These are phyloP conservation scores for Cetraspora pellucida DNA, from an alignment of 192 early-diverging fungal genomes.

Conservation along the genomic window DNA sequence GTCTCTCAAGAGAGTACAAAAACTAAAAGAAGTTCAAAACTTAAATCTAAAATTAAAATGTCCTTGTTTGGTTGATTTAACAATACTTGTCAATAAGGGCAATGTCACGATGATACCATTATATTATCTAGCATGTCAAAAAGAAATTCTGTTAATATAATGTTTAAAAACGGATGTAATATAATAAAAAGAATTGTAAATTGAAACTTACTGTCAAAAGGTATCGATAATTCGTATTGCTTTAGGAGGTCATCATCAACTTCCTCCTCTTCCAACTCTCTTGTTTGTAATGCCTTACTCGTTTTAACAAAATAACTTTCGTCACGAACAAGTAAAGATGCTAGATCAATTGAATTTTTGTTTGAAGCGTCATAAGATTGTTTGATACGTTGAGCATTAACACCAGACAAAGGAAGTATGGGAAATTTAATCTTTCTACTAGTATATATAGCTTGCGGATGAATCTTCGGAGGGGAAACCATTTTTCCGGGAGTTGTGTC, in stretches of 20 bases:
- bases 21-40: too few species aligned
- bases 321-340: not conserved
- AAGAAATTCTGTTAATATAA: too few species aligned
- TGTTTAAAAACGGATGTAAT: too few species aligned
- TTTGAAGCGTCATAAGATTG: not conserved
- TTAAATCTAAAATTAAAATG: too few species aligned
- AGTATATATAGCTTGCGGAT: conserved; percentile 26
- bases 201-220: too few species aligned
- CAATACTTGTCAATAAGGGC: too few species aligned
- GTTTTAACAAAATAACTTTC: conserved; percentile 2
- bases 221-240: not conserved
- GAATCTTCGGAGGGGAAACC: conserved; percentile 7
- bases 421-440: conserved; percentile 13
- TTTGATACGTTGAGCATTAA: not conserved
- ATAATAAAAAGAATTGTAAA: too few species aligned
- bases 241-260: not conserved
- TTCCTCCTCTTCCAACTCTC: not conserved
- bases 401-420: not conserved
- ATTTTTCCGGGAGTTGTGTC: conserved; percentile 11
- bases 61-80: too few species aligned
- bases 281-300: not conserved
- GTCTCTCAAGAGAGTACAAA: too few species aligned
- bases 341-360: not conserved
- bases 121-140: too few species aligned
- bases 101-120: too few species aligned